Evolutionary conservation across 2,329 filamentous ascomycete genomes (phyloP), one percentile per base, ranked within the genome.

Genomic region (Dactylonectria macrodidyma): DNA sequence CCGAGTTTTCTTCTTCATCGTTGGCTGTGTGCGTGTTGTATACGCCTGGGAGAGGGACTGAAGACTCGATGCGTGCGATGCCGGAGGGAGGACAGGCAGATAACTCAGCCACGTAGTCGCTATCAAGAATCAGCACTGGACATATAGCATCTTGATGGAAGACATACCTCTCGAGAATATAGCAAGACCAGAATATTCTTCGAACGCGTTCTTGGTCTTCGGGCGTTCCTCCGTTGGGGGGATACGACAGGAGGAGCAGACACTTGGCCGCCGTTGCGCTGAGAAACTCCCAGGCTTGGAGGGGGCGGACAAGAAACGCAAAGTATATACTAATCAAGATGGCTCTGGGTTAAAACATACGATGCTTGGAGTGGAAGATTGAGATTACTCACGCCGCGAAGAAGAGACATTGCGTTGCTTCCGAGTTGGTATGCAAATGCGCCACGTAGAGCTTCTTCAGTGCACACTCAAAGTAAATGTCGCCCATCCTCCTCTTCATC

Each of bases 131-230:
- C 5, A 54, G 30, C 9, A 22, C 5, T 10, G 22, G 1, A 7
- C 9, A 10, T 16, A n/a, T 2, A 7, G 16, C 7, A 9, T 2
- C 2, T 5, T 3, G 19, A n/a, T 10, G 1, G 14, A 6, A 5
- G 2, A 3, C 10, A 22, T 46, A 83, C 85, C 84, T 86, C 73
- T 88, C 86, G 0, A 88, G 78, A 11, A 88, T 85, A 62, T 87
- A 88, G 64, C 86, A 87, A 0, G 86, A 84, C 86, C 86, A 88
- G 67, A 88, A 88, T 59, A 87, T 87, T 1, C 86, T 78, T 14
- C 83, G 78, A 1, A 86, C 82, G 3, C 85, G 83, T 70, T 88
- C 85, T 44, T 82, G 77, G 3, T 85, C 83, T 66, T 86, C 81
- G 0, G 73, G 69, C 0, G 76, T 76, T 34, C 80, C 79, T 9